phyloP scores from a whole-genome alignment of 2,329 filamentous ascomycete genomes.

The Huntiella savannae region DNA sequence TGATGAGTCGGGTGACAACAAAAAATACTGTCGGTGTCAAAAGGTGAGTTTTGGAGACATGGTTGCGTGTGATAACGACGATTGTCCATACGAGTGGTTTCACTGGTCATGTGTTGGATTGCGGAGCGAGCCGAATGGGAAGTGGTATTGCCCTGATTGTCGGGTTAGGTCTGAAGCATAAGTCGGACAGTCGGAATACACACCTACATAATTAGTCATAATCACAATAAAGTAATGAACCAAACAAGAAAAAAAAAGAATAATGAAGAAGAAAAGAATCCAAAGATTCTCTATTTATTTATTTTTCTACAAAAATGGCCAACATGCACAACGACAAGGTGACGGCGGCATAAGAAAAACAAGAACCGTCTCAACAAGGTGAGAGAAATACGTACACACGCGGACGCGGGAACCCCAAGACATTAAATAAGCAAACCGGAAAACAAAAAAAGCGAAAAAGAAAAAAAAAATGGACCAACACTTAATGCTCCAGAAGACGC shows the following conservation, averaged over 20 bases:
- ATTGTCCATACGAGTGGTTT: conserved; percentile 72
- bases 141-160: conserved; percentile 48
- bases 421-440: neutral
- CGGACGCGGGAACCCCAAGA: no score
- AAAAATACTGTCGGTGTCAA: conserved; percentile 70
- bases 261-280: no score
- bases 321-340: no score
- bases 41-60: conserved; percentile 73
- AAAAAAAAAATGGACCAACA: neutral
- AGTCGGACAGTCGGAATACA: neutral
- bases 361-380: no score
- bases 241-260: neutral
- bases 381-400: no score
- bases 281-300: no score
- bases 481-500: conserved; percentile 47
- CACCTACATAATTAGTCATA: neutral
- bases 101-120: conserved; percentile 60
- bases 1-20: conserved; percentile 56
- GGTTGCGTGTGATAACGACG: conserved; percentile 73
- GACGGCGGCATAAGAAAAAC: no score
- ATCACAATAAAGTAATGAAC: neutral
- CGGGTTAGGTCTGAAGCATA: conserved; percentile 22
- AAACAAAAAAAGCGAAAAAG: neutral
- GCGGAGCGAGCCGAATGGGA: conserved; percentile 47
- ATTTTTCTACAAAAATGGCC: no score